Base-by-base conservation (phyloP, 2,329 filamentous ascomycete species). In the Moelleriella libera region DNA sequence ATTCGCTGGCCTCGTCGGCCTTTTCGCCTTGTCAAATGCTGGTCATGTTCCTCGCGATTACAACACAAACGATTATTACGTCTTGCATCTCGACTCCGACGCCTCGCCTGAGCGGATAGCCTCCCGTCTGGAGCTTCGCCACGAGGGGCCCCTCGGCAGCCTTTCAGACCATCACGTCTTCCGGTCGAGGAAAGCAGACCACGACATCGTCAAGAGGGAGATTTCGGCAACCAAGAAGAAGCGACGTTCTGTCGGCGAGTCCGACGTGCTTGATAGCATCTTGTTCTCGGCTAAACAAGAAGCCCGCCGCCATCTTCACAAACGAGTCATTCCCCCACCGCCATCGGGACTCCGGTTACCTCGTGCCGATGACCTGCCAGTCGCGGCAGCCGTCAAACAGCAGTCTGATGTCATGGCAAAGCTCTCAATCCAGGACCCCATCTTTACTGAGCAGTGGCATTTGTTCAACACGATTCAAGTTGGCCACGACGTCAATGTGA, bases 401-500 rank as follows among this genome's bases (percentile, higher is more conserved):
- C 81, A 84, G 54, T 63, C 74, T 45, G 64, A 74, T 5, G 68
- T 94, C 44, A 81, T 81, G 54, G 64, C 72, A 45, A 68, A 72
- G 2, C 71, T 98, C n/a, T 71, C 72, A 11, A 97, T 98, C 53
- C 64, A 70, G 32, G 92, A 98, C 58, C 92, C 92, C 14, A 94
- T 94, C 46, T 98, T 97, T 66, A 72, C 76, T 41, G 84, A 94
- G 48, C 92, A 98, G 66, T 98, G 92, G 92, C 92, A 98, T 72
- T 70, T 98, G 44, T 82, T 85, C 69, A 98, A 98, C 61, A 73
- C 84, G 0, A 62, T 84, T 5, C 80, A 94, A 56, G 61, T 80
- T 1, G 90, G 89, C 5, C 86, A 97, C 65, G 92, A 98, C 62
- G 77, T 98, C 58, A 98, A 98, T 58, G 88, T 97, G n/a, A 94